Conservation (phyloP, 805 yeast genomes). For the Kluyveromyces siamensis region DNA sequence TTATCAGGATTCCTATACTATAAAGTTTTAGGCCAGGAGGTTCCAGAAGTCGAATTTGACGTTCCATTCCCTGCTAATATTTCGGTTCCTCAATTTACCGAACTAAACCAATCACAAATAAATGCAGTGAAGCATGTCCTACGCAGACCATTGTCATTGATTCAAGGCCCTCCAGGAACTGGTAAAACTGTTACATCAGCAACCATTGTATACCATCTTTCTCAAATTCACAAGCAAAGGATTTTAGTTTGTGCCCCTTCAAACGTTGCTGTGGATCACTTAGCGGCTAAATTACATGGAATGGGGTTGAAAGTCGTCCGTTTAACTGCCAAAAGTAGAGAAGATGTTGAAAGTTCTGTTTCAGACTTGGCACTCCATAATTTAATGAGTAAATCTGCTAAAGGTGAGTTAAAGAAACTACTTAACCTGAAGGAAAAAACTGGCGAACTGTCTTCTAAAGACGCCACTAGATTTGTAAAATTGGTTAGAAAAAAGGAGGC, state of each 20-base stretch:
- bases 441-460: constrained; percentile 58
- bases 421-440: constrained; percentile 48
- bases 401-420: constrained; percentile 50
- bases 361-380: constrained; percentile 49
- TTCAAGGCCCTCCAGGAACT: constrained; percentile 96
- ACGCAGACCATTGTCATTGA: constrained; percentile 64
- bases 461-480: constrained; percentile 37
- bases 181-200: constrained; percentile 95
- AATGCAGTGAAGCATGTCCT: constrained; percentile 66
- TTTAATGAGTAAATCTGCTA: constrained; percentile 38
- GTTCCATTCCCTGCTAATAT: constrained; percentile 51
- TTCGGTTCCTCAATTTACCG: constrained; percentile 58
- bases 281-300: constrained; percentile 61
- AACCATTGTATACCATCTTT: constrained; percentile 70
- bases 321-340: constrained; percentile 66
- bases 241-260: constrained; percentile 92
- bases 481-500: constrained; percentile 41
- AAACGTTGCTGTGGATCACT: constrained; percentile 89
- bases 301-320: constrained; percentile 74
- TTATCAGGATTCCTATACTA: constrained; percentile 70
- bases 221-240: constrained; percentile 49
- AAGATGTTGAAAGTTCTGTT: constrained; percentile 65
- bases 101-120: constrained; percentile 68
- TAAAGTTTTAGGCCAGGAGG: constrained; percentile 72
- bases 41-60: constrained; percentile 52